Percentiles rank a stretch among this genome's conserved stretches.
Conservation (phyloP, 2,329 filamentous ascomycete species). For the Colletotrichum sp. region DNA sequence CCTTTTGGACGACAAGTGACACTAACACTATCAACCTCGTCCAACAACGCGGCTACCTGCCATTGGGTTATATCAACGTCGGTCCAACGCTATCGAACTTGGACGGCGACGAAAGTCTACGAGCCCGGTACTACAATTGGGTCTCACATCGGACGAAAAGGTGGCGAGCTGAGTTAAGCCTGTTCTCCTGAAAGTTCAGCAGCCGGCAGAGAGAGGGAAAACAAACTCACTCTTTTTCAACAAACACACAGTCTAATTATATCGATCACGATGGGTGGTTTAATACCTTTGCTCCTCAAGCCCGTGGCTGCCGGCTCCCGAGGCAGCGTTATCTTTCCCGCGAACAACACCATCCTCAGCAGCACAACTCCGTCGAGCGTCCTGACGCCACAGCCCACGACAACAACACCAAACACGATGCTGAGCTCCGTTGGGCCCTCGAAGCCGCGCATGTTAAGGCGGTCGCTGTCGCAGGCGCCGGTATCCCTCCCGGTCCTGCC, state of each 20-base stretch:
- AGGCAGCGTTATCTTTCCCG: constrained; percentile 22
- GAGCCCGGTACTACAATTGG: background rate
- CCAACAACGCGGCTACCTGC: background rate
- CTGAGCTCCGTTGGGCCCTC: constrained; percentile 15
- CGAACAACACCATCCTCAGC: background rate
- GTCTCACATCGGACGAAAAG: constrained; percentile 17
- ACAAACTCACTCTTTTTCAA: background rate
- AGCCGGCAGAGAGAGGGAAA: background rate
- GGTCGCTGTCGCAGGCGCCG: constrained; percentile 23
- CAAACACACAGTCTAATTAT: background rate
- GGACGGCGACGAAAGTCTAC: background rate
- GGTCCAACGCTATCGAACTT: background rate
- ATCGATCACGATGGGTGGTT: constrained; percentile 29
- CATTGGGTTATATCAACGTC: background rate
- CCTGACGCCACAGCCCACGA: constrained; percentile 3
- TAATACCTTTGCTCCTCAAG: constrained; percentile 35
- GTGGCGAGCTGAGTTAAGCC: constrained; percentile 1
- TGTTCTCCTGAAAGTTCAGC: background rate
- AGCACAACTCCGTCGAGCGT: background rate
- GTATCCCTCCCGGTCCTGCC: constrained; percentile 37
- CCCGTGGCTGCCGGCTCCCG: constrained; percentile 21
- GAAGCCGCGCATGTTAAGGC: constrained; percentile 26
- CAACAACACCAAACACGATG: constrained; percentile 30
- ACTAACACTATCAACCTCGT: background rate
- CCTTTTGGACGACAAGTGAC: background rate